Conservation (phyloP, 495 filamentous ascomycete species). For the Penicillium coprophilum region DNA sequence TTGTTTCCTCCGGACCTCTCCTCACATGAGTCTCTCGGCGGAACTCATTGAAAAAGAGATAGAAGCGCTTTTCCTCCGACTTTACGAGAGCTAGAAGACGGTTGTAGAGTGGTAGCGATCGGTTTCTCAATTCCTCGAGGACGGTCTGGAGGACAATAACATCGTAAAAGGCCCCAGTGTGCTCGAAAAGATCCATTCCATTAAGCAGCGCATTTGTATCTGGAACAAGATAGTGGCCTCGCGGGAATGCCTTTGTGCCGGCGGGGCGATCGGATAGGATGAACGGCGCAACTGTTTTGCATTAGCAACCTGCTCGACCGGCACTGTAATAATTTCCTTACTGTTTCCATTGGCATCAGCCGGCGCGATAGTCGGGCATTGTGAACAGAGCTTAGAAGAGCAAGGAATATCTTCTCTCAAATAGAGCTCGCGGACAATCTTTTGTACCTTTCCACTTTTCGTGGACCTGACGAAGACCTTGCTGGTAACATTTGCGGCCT, state of each 20-base stretch:
- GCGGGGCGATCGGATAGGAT: slow-evolving; percentile 85
- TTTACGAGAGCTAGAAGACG: slow-evolving; percentile 84
- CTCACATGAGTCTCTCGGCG: slow-evolving; percentile 84
- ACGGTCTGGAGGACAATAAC: slow-evolving; percentile 94
- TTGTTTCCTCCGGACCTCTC: slow-evolving; percentile 73
- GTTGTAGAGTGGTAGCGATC: slow-evolving; percentile 92
- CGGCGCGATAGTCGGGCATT: slow-evolving; percentile 69
- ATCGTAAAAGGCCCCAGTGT: slow-evolving; percentile 87
- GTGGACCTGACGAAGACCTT: slow-evolving; percentile 93
- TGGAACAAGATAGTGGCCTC: slow-evolving; percentile 92
- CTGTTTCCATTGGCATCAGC: slow-evolving; percentile 74
- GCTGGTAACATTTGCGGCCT: slow-evolving; percentile 77
- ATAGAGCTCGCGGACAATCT: slow-evolving; percentile 96
- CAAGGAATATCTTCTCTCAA: slow-evolving; percentile 95
- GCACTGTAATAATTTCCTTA: slow-evolving; percentile 33
- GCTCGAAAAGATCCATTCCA: slow-evolving; percentile 95
- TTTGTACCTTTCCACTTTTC: slow-evolving; percentile 93
- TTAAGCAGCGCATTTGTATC: slow-evolving; percentile 96
- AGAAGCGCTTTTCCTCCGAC: slow-evolving; percentile 94
- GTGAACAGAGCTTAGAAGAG: slow-evolving; percentile 82
- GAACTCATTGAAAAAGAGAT: slow-evolving; percentile 99
- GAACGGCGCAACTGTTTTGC: slow-evolving; percentile 65
- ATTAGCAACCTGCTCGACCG: slow-evolving; percentile 29
- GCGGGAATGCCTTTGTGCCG: slow-evolving; percentile 73
- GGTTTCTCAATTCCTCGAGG: slow-evolving; percentile 90